Evolutionary conservation across 1,139 yeast species (phyloP).

Genomic region (Suhomyces chickasaworum): DNA sequence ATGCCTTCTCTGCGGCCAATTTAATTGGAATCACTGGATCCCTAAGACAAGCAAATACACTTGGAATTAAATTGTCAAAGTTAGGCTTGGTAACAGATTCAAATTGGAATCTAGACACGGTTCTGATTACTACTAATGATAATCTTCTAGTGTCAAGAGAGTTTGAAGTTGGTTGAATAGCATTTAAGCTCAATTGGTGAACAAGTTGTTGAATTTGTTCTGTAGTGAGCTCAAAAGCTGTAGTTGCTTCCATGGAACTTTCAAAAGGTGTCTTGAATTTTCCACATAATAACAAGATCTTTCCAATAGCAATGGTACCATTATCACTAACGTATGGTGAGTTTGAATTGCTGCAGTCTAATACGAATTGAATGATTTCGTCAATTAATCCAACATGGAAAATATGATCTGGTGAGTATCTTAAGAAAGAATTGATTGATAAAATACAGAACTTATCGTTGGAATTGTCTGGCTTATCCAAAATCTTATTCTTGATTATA

Average conservation of each 20-base stretch:
- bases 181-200: conserved; percentile 50
- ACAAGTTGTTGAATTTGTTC: conserved; percentile 40
- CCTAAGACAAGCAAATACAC: conserved; percentile 80
- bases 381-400: conserved; percentile 51
- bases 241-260: conserved; percentile 13
- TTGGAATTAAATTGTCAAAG: conserved; percentile 63
- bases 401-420: conserved; percentile 68
- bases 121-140: conserved; percentile 73
- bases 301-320: conserved; percentile 82
- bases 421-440: conserved; percentile 77
- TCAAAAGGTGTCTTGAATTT: conserved; percentile 44
- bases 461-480: conserved; percentile 33
- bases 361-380: conserved; percentile 51
- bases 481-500: conserved; percentile 63
- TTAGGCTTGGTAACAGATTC: conserved; percentile 50
- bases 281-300: conserved; percentile 58
- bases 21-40: conserved; percentile 87
- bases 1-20: conserved; percentile 93
- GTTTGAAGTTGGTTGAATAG: conserved; percentile 55
- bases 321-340: conserved; percentile 70
- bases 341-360: conserved; percentile 47
- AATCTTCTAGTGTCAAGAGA: conserved; percentile 83
- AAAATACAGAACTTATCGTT: conserved; percentile 60
- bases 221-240: conserved; percentile 40
- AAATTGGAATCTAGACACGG: conserved; percentile 66